Evolutionary conservation across 1,284 basidiomycete species (phyloP).

Genomic region (Prillingera fragicola): DNA sequence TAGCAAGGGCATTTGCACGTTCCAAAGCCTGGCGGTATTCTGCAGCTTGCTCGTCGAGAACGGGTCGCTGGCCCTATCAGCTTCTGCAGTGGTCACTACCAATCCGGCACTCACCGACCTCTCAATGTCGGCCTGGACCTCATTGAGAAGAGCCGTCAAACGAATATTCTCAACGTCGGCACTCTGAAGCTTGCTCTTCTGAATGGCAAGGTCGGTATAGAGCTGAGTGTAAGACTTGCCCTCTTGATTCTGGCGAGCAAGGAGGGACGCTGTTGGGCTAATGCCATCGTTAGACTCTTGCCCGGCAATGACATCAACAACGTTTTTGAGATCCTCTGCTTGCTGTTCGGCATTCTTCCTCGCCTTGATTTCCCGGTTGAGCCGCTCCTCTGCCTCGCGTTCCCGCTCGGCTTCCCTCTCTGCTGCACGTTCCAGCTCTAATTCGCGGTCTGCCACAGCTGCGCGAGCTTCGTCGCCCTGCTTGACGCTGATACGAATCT

Average conservation of each 20-base stretch:
- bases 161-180: constrained; percentile 74
- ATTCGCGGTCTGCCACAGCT: constrained; percentile 40
- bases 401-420: constrained; percentile 45
- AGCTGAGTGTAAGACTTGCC: constrained; percentile 57
- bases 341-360: constrained; percentile 48
- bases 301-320: constrained; percentile 43
- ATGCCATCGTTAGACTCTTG: no score
- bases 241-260: constrained; percentile 58
- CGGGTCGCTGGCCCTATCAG: constrained; percentile 80
- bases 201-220: constrained; percentile 75
- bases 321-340: constrained; percentile 45
- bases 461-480: constrained; percentile 39
- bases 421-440: constrained; percentile 40
- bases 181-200: constrained; percentile 72
- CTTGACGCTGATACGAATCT: constrained; percentile 38
- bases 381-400: constrained; percentile 44
- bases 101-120: constrained; percentile 61
- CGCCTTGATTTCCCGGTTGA: constrained; percentile 45
- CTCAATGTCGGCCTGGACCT: constrained; percentile 63
- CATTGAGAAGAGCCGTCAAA: constrained; percentile 62
- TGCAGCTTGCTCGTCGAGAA: constrained; percentile 74
- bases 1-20: constrained; percentile 71
- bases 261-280: constrained; percentile 79
- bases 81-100: not conserved
- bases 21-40: constrained; percentile 75